Percentiles rank a stretch among this genome's conserved stretches.
Conservation (phyloP, 2,329 filamentous ascomycete genomes). For the Neofusicoccum kwambonambiense region DNA sequence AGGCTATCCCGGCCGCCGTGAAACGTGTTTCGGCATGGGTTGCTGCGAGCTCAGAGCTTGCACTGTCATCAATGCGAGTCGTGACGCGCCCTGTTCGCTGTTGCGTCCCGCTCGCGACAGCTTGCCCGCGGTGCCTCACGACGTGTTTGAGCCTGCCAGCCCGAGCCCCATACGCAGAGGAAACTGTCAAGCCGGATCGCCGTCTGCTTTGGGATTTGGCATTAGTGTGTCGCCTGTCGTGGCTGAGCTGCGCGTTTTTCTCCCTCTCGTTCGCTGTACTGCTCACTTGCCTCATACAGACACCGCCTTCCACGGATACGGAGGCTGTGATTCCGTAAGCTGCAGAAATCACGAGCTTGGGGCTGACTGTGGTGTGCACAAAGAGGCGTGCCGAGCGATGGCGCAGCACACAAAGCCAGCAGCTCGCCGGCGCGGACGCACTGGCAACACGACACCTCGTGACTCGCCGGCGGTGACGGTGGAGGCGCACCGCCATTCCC, state of each 20-base stretch:
- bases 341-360: neutral
- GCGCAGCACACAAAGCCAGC: neutral
- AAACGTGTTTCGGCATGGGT: constrained; percentile 15
- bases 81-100: neutral
- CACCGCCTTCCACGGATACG: neutral
- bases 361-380: neutral
- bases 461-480: constrained; percentile 2
- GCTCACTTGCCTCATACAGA: too few relatives aligned
- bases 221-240: neutral
- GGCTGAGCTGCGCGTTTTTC: neutral
- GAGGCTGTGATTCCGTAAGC: neutral
- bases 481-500: neutral
- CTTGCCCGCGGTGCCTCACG: neutral
- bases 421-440: neutral
- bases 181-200: neutral
- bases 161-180: too few relatives aligned
- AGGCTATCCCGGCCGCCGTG: neutral
- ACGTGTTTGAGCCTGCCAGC: neutral
- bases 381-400: neutral
- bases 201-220: constrained; percentile 1
- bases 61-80: neutral
- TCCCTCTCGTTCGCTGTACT: neutral
- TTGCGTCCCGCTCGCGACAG: neutral
- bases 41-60: neutral
- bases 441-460: neutral